These are phyloP conservation scores for Collybiopsis luxurians DNA, from an alignment of 768 basidiomycete species.

Conservation along the genomic window DNA sequence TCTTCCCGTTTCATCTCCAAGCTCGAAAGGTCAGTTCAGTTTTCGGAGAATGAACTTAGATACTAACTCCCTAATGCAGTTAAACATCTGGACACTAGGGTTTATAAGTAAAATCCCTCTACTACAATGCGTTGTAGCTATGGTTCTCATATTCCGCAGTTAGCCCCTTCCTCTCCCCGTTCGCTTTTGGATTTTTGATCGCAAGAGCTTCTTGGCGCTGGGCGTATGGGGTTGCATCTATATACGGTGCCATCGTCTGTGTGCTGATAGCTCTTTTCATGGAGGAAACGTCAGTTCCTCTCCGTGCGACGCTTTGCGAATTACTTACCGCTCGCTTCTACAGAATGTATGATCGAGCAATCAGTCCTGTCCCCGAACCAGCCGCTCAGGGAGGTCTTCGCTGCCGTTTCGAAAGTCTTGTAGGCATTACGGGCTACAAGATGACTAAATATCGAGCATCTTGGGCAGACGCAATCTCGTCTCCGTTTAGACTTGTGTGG, in stretches of 20 bases:
- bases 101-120: too few relatives aligned
- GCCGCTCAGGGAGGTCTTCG: constrained; percentile 24
- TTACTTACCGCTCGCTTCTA: not conserved
- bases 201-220: constrained; percentile 41
- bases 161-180: constrained; percentile 44
- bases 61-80: constrained; percentile 17
- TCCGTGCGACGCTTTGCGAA: not conserved
- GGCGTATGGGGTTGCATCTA: constrained; percentile 46
- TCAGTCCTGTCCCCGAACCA: constrained; percentile 30
- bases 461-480: constrained; percentile 33
- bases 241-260: constrained; percentile 40
- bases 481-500: constrained; percentile 43
- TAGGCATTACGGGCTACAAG: constrained; percentile 40
- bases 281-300: constrained; percentile 42
- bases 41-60: not conserved
- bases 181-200: constrained; percentile 48
- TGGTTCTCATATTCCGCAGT: too few relatives aligned
- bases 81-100: constrained; percentile 49
- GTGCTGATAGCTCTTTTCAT: constrained; percentile 39
- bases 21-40: constrained; percentile 42
- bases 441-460: constrained; percentile 42
- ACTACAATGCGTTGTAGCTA: too few relatives aligned
- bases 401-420: constrained; percentile 38
- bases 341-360: constrained; percentile 42
- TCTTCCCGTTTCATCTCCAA: constrained; percentile 60